phyloP scores from a whole-genome alignment of 345 rosid species.

The Brassica carinata region DNA sequence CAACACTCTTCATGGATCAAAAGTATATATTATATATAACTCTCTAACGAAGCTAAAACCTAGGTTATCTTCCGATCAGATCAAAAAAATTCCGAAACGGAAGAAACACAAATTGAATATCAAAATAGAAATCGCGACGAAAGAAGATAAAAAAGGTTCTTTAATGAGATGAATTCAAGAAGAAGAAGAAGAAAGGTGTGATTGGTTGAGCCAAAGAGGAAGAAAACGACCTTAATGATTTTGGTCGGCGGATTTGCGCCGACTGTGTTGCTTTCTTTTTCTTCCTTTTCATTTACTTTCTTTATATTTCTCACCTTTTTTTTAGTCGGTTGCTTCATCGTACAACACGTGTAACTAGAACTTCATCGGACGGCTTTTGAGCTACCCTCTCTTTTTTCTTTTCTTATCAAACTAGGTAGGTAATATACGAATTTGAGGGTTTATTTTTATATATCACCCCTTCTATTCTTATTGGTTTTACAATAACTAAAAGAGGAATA shows the following conservation, averaged over 20 bases:
- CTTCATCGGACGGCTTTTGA: constrained; percentile 25
- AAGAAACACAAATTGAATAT: constrained; percentile 37
- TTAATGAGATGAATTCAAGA: background rate
- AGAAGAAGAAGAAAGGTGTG: background rate
- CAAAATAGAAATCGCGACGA: background rate
- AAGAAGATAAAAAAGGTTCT: background rate
- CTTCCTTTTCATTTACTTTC: background rate
- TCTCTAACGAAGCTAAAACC: constrained; percentile 12
- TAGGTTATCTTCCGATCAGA: constrained; percentile 54
- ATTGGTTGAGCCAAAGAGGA: constrained; percentile 8
- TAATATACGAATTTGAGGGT: background rate
- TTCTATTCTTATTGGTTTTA: background rate
- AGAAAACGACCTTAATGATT: constrained; percentile 33
- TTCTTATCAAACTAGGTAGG: background rate
- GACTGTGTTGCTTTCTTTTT: constrained; percentile 24
- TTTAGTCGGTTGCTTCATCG: background rate
- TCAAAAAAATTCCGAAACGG: constrained; percentile 46
- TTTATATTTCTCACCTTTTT: background rate
- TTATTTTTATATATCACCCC: background rate
- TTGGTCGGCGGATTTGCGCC: constrained; percentile 40
- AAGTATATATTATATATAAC: background rate
- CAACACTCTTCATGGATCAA: constrained; percentile 46
- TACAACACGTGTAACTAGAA: background rate
- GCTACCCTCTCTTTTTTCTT: background rate
- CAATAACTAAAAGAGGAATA: no score